Conservation (phyloP, 352 stramenopile genomes). For the Pythium periplocum region DNA sequence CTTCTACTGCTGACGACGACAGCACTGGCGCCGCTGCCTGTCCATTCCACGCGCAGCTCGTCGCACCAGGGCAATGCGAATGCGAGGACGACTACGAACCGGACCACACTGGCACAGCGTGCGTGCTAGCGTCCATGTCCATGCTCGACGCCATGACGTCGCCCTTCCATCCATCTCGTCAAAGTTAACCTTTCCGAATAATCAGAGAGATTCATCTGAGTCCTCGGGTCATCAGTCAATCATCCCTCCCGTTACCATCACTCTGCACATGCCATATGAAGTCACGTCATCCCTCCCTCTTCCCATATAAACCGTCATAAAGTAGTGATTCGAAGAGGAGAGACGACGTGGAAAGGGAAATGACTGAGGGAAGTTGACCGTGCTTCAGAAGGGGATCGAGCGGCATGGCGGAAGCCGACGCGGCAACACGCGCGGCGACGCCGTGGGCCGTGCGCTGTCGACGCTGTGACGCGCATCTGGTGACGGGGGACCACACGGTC, state of each 20-base stretch:
- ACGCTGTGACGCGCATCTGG: constrained; percentile 15
- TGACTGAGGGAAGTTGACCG: neutral
- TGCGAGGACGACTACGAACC: constrained; percentile 34
- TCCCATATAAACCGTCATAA: too few species aligned
- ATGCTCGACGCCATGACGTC: constrained; percentile 1
- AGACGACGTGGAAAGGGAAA: too few species aligned
- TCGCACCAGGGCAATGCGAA: constrained; percentile 32
- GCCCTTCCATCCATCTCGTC: neutral
- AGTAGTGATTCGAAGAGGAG: too few species aligned
- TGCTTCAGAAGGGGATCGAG: neutral
- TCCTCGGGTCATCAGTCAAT: neutral
- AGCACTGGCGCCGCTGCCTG: constrained; percentile 15
- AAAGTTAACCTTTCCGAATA: neutral
- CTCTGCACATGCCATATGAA: neutral
- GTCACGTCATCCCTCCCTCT: too few species aligned
- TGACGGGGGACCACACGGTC: constrained; percentile 22
- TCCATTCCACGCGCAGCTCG: constrained; percentile 26
- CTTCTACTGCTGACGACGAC: constrained; percentile 5
- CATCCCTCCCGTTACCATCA: neutral
- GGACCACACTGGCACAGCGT: constrained; percentile 20
- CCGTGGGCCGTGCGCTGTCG: constrained; percentile 16
- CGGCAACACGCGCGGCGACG: neutral
- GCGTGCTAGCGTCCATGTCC: constrained; percentile 18
- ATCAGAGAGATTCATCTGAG: constrained; percentile 3
- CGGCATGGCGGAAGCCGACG: neutral